These are phyloP conservation scores for Teunomyces pallodes DNA, from an alignment of 805 yeast species.

Conservation along the genomic window DNA sequence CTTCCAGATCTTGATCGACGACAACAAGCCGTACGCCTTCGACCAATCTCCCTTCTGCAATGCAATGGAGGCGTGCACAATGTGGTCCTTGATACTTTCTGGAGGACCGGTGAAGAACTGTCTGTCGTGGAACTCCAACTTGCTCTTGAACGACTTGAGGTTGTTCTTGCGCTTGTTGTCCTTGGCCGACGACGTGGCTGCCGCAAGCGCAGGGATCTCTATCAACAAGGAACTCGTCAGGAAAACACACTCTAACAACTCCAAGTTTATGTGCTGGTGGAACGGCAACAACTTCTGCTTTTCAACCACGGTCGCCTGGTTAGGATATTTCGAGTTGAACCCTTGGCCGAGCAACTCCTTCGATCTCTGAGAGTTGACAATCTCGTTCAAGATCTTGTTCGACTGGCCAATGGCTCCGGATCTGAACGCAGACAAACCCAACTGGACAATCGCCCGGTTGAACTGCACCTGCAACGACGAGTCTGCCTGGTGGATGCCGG, in stretches of 20 bases:
- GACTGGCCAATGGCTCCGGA: conserved; percentile 81
- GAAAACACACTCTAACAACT: conserved; percentile 90
- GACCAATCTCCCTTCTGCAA: conserved; percentile 90
- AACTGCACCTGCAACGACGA: conserved; percentile 84
- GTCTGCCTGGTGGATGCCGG: conserved; percentile 80
- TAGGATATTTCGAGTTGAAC: conserved; percentile 61
- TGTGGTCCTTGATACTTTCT: conserved; percentile 90
- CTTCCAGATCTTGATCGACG: conserved; percentile 82
- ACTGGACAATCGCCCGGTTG: conserved; percentile 93
- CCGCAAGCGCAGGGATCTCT: conserved; percentile 86
- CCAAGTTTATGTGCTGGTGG: conserved; percentile 97
- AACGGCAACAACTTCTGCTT: conserved; percentile 86
- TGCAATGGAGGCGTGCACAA: conserved; percentile 87
- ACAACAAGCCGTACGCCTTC: conserved; percentile 66
- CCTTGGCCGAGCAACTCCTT: conserved; percentile 96
- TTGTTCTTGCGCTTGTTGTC: conserved; percentile 55
- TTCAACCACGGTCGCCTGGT: conserved; percentile 56
- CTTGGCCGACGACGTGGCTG: conserved; percentile 58
- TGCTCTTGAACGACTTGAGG: conserved; percentile 84
- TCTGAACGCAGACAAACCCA: conserved; percentile 95
- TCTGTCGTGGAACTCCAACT: conserved; percentile 88
- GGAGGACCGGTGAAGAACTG: conserved; percentile 97
- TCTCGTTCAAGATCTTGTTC: conserved; percentile 82
- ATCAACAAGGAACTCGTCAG: conserved; percentile 84
- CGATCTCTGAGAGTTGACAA: conserved; percentile 79